Evolutionary conservation across 805 yeast genomes (phyloP).

Genomic region (Candida tibetensis): DNA sequence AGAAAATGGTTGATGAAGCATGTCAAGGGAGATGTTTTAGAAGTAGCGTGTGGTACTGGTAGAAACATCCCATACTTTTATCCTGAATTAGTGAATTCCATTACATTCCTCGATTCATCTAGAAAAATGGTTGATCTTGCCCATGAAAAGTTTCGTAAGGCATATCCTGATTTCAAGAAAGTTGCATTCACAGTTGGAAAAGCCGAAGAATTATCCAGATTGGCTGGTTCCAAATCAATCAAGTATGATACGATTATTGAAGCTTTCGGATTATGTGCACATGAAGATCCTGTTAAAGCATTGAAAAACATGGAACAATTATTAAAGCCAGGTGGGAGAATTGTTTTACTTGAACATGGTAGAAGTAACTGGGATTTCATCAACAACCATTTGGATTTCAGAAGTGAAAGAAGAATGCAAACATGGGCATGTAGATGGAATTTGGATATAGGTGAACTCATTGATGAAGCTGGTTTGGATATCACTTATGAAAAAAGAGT

Average conservation of each 20-base stretch:
- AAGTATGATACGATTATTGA: slow-evolving; percentile 90
- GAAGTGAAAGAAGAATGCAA: slow-evolving; percentile 79
- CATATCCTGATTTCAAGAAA: slow-evolving; percentile 62
- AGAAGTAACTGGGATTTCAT: slow-evolving; percentile 76
- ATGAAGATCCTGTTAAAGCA: slow-evolving; percentile 86
- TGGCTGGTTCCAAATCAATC: slow-evolving; percentile 45
- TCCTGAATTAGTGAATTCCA: slow-evolving; percentile 57
- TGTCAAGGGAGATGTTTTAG: slow-evolving; percentile 84
- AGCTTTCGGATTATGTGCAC: slow-evolving; percentile 95
- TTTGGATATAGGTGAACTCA: slow-evolving; percentile 82
- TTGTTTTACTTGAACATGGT: slow-evolving; percentile 89
- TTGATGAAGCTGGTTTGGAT: slow-evolving; percentile 80
- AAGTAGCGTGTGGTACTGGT: slow-evolving; percentile 96
- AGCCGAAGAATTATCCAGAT: slow-evolving; percentile 72
- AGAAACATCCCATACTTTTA: slow-evolving; percentile 78
- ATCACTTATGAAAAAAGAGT: slow-evolving; percentile 75
- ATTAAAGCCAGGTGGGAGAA: slow-evolving; percentile 86
- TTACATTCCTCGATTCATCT: slow-evolving; percentile 86
- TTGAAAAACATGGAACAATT: slow-evolving; percentile 68
- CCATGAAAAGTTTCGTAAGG: slow-evolving; percentile 63
- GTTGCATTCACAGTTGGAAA: slow-evolving; percentile 89
- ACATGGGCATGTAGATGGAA: slow-evolving; percentile 99
- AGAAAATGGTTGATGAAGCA: slow-evolving; percentile 79
- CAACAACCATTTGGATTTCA: slow-evolving; percentile 74
- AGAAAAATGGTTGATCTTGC: slow-evolving; percentile 81